These are phyloP conservation scores for Umbelopsis vinacea DNA, from an alignment of 192 early-diverging fungal species.

Conservation along the genomic window DNA sequence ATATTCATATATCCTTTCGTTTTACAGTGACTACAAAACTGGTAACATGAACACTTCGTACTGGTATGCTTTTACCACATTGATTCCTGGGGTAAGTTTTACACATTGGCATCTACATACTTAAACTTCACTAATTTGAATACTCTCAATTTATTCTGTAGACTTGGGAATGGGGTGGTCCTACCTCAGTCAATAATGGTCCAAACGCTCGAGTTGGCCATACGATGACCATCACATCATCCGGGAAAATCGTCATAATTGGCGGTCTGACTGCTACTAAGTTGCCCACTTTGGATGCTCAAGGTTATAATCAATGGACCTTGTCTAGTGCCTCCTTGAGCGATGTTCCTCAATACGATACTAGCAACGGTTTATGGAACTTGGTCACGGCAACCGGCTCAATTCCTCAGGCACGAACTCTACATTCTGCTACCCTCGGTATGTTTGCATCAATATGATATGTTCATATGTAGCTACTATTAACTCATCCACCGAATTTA, in stretches of 20 bases:
- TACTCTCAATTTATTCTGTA: background rate
- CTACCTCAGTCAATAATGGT: background rate
- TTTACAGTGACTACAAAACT: background rate
- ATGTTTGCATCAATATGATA: background rate
- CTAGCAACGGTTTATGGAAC: background rate
- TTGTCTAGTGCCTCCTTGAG: background rate
- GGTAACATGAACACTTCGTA: background rate
- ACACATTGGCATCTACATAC: background rate
- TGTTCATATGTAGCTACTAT: background rate
- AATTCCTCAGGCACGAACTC: background rate
- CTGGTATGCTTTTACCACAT: background rate
- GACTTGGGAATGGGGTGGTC: background rate
- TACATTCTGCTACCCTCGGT: background rate
- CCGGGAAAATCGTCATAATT: background rate
- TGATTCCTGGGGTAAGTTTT: background rate
- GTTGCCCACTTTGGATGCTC: background rate
- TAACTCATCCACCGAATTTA: background rate
- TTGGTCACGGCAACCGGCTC: background rate
- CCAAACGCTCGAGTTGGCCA: background rate
- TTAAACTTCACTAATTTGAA: background rate
- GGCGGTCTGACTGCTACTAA: background rate
- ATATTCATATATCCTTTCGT: background rate
- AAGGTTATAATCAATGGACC: background rate
- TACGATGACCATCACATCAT: background rate
- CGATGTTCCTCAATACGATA: background rate